These are phyloP conservation scores for Leccinum sublutescens DNA, from an alignment of 768 basidiomycete genomes.

Conservation along the genomic window DNA sequence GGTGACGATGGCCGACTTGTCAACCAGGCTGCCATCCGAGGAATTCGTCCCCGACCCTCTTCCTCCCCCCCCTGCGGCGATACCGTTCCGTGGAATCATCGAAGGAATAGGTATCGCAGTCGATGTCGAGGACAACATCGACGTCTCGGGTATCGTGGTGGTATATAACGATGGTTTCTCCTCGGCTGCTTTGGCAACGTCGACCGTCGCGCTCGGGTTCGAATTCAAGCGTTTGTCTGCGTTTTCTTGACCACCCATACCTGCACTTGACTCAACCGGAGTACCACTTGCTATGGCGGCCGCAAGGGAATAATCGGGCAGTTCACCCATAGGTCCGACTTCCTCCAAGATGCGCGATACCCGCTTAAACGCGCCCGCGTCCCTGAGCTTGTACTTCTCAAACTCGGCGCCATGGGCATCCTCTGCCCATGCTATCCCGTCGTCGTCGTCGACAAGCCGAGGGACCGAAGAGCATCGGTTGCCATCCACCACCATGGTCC, in stretches of 20 bases:
- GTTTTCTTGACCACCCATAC: neutral
- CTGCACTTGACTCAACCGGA: neutral
- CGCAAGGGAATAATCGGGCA: conserved; percentile 30
- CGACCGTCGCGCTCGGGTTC: neutral
- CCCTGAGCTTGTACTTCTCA: conserved; percentile 23
- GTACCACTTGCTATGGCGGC: neutral
- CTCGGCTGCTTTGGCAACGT: neutral
- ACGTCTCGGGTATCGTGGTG: conserved; percentile 2
- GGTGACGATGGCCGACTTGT: conserved; percentile 31
- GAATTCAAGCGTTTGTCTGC: neutral
- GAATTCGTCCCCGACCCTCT: conserved; percentile 42
- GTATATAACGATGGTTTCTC: conserved; percentile 6
- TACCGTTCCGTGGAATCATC: neutral
- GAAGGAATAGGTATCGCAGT: conserved; percentile 11
- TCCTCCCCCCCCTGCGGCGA: conserved; percentile 17
- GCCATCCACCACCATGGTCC: conserved; percentile 3
- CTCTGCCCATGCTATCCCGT: conserved; percentile 54
- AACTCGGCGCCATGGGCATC: conserved; percentile 41
- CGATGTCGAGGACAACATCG: conserved; percentile 2
- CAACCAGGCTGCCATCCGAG: conserved; percentile 47
- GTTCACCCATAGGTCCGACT: conserved; percentile 47
- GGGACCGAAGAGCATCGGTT: neutral
- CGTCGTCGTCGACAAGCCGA: conserved; percentile 11
- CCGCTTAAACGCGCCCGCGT: conserved; percentile 12
- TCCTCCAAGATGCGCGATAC: conserved; percentile 32